These are phyloP conservation scores for Myxozyma sirexii DNA, from an alignment of 805 yeast species.

Conservation along the genomic window DNA sequence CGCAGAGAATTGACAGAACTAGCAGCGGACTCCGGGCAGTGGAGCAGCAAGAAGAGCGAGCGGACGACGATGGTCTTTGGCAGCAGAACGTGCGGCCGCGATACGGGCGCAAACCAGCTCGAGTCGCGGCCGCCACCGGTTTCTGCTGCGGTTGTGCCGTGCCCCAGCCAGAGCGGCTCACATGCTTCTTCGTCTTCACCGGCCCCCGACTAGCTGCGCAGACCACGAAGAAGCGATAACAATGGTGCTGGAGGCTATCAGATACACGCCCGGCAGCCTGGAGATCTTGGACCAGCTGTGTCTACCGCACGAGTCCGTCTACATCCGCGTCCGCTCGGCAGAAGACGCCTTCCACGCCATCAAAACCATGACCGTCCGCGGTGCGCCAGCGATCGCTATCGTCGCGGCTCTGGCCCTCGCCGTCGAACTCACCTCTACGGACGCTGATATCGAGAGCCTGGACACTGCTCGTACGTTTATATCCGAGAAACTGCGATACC, in stretches of 20 bases:
- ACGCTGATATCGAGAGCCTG: conserved; percentile 22
- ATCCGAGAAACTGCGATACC: conserved; percentile 56
- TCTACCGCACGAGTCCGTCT: conserved; percentile 77
- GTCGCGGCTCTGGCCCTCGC: conserved; percentile 86
- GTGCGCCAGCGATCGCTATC: conserved; percentile 98
- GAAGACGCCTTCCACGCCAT: conserved; percentile 84
- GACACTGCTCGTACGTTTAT: conserved; percentile 42
- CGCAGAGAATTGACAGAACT: background rate
- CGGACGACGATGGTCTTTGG: too few relatives aligned
- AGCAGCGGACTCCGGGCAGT: too few relatives aligned
- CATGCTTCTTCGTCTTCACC: background rate
- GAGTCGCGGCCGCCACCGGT: background rate
- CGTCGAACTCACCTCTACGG: conserved; percentile 54
- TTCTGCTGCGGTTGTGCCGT: too few relatives aligned
- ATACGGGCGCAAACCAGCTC: background rate
- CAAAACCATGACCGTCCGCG: conserved; percentile 89
- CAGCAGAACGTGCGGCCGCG: background rate
- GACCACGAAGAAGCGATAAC: background rate
- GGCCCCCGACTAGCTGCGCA: background rate
- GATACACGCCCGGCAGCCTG: conserved; percentile 45
- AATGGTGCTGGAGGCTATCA: conserved; percentile 34
- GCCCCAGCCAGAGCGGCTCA: background rate
- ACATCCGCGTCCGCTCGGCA: conserved; percentile 61
- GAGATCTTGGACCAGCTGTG: conserved; percentile 76
- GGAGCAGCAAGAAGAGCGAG: too few relatives aligned